phyloP scores from a whole-genome alignment of 108 stramenopile species.

The Nitzschia sp. region DNA sequence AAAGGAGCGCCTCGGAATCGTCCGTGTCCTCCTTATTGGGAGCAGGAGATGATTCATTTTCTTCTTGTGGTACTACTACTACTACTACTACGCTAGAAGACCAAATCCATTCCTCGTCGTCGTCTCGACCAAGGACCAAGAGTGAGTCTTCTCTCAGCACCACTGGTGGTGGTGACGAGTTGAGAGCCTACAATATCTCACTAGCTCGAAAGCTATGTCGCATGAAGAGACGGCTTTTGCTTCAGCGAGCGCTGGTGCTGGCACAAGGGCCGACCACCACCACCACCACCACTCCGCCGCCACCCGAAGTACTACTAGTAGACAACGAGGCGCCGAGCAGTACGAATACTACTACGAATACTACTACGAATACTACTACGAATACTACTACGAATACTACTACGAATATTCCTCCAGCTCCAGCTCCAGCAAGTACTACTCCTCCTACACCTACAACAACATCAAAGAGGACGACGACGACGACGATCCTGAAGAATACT shows the following conservation, averaged over 20 bases:
- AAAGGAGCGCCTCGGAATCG: background rate
- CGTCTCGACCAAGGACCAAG: too few species aligned
- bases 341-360: background rate
- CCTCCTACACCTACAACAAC: too few species aligned
- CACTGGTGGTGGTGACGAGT: background rate
- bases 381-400: too few species aligned
- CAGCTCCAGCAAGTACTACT: too few species aligned
- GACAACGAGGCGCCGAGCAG: background rate
- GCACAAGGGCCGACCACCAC: slow-evolving; percentile 2
- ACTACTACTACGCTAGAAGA: too few species aligned
- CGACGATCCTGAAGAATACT: too few species aligned
- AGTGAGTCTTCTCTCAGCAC: background rate
- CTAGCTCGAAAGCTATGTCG: background rate
- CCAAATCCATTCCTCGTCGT: too few species aligned
- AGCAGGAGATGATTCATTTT: too few species aligned
- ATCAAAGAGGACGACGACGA: too few species aligned
- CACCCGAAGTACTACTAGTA: too few species aligned
- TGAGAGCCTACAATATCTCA: background rate
- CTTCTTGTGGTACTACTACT: background rate
- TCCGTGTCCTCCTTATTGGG: background rate
- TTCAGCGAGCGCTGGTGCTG: background rate
- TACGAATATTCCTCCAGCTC: too few species aligned
- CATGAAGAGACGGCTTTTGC: slow-evolving; percentile 3
- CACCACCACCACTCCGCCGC: background rate
- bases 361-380: background rate